These are phyloP conservation scores for Fusarium sp. DNA, from an alignment of 2,329 filamentous ascomycete genomes.

Conservation along the genomic window DNA sequence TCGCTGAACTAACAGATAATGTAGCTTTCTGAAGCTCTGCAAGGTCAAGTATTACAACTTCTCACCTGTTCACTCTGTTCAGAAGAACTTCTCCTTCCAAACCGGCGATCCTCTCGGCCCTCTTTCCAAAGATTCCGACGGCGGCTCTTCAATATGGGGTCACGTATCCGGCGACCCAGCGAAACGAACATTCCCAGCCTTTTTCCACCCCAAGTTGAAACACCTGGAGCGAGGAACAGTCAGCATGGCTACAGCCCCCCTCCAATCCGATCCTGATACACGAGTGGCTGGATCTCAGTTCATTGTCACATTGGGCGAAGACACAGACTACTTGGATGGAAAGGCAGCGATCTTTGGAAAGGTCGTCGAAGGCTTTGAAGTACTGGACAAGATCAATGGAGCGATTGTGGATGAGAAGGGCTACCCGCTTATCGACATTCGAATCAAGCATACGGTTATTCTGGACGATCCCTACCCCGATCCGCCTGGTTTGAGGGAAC, in stretches of 20 bases:
- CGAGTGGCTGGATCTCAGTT: slow-evolving; percentile 92
- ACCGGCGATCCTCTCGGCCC: slow-evolving; percentile 94
- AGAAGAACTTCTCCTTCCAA: slow-evolving; percentile 96
- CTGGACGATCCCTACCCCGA: slow-evolving; percentile 94
- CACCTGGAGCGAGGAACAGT: slow-evolving; percentile 91
- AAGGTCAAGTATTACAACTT: slow-evolving; percentile 99
- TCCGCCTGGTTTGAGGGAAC: slow-evolving; percentile 78
- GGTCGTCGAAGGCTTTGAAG: slow-evolving; percentile 95
- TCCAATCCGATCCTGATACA: slow-evolving; percentile 79
- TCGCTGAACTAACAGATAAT: slow-evolving; percentile 52
- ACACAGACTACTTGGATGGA: slow-evolving; percentile 89
- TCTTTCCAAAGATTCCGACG: slow-evolving; percentile 84
- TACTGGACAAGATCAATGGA: slow-evolving; percentile 90
- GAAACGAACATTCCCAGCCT: slow-evolving; percentile 82
- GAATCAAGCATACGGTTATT: slow-evolving; percentile 90
- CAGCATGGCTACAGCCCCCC: slow-evolving; percentile 93
- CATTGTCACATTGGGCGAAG: slow-evolving; percentile 88
- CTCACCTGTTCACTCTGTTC: slow-evolving; percentile 88
- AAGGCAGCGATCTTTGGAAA: slow-evolving; percentile 96
- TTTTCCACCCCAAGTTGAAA: slow-evolving; percentile 87
- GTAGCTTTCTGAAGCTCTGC: slow-evolving; percentile 96
- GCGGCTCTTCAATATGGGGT: slow-evolving; percentile 93
- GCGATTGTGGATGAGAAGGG: slow-evolving; percentile 88
- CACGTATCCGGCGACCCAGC: slow-evolving; percentile 72
- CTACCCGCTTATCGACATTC: slow-evolving; percentile 90